A percentile compares a stretch with the other conserved stretches of the same genome.
phyloP scores from a whole-genome alignment of 805 yeast genomes.

The Wickerhamomyces ciferrii region DNA sequence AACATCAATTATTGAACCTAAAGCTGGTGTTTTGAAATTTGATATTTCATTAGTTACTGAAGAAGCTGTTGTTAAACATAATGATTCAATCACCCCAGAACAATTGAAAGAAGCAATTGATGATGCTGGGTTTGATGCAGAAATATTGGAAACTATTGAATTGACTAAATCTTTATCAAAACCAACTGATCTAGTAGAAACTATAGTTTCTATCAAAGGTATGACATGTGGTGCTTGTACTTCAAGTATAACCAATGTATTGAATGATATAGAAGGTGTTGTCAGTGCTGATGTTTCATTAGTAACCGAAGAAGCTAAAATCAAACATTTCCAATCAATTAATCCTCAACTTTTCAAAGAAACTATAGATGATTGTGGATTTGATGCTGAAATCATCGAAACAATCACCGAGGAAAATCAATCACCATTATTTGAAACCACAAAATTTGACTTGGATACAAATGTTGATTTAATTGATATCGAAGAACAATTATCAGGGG shows the following conservation, averaged over 20 bases:
- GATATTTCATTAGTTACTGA: constrained; percentile 75
- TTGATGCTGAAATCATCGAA: constrained; percentile 40
- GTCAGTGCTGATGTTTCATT: constrained; percentile 57
- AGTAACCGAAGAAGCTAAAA: constrained; percentile 66
- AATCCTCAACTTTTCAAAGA: constrained; percentile 33
- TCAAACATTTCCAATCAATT: constrained; percentile 38
- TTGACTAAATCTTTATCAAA: neutral
- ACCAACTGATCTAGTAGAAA: neutral
- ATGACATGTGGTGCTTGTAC: constrained; percentile 90
- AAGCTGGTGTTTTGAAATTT: constrained; percentile 47
- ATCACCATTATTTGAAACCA: constrained; percentile 3
- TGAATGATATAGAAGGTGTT: constrained; percentile 48
- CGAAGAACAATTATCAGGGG: constrained; percentile 36
- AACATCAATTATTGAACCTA: constrained; percentile 41
- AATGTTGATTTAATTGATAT: constrained; percentile 21
- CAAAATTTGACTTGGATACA: constrained; percentile 7
- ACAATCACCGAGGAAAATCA: neutral
- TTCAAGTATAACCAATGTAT: constrained; percentile 53
- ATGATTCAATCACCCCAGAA: constrained; percentile 1
- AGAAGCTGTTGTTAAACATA: constrained; percentile 56
- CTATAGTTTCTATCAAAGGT: constrained; percentile 32
- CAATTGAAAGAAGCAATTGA: neutral
- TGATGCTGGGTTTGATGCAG: constrained; percentile 1
- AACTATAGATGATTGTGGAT: constrained; percentile 73
- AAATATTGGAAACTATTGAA: neutral